Evolutionary conservation across 1,284 basidiomycete species (phyloP), one percentile per base, ranked within the genome.

Genomic region (Cutaneotrichosporon dermatis): DNA sequence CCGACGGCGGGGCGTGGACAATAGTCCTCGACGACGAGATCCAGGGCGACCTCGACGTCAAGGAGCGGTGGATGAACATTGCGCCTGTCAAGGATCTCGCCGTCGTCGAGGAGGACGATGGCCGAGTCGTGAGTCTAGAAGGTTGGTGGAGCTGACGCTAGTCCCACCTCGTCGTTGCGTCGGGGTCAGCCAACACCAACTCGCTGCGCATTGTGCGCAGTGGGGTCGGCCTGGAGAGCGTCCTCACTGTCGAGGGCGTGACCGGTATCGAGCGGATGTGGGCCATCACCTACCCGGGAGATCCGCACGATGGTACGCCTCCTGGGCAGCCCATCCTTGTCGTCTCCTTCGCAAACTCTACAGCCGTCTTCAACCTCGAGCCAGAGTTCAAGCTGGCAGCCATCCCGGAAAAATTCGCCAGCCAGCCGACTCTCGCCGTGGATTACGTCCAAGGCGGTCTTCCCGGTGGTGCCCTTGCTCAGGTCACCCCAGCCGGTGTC

Each of bases 81-180:
- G 92, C 90, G 0, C 95, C 95, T 0, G 88, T 97, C 43, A 77
- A 88, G 63, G 95, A 98, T 73, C 90, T 92, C 36, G 82, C 84
- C 12, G 76, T 90, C 2, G 87, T 88, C 6, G 88, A 92, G 71
- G 80, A 83, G 4, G 90, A 92, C 54, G 83, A 83, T 0, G 88
- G 84, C 59, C 87, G 87, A 8, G 86, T 90, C 77, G 89, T 90
- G 67, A 68, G 83, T 73, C 4, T 42, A 40, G 49, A 35, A 13
- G 8, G 12, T 34, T 39, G 33, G 16, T 6, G 13, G 9, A 15
- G 16, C 44, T 60, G 12, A 54, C 52, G 5, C 3, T 70, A 90
- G 86, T 84, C 84, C 11, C 86, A 93, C 71, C 83, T 97, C 50
- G 85, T 98, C 3, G 89, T 92, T 0, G 92, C 91, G 64, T 95